phyloP scores from a whole-genome alignment of 305 asterid species.

The Fraxinus latifolia region DNA sequence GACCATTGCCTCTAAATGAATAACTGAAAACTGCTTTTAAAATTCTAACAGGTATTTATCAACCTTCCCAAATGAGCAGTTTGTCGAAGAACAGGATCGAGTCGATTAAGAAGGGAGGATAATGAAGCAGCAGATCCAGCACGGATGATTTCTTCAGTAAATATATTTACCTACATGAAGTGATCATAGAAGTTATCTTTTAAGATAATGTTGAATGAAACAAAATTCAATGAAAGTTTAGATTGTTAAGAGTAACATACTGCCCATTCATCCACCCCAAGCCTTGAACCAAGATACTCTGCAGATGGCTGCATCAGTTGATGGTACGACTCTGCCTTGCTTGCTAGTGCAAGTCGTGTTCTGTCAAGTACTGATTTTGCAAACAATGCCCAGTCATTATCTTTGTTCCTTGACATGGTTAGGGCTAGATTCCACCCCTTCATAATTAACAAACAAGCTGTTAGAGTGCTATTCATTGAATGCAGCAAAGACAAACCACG shows the following conservation, averaged over 20 bases:
- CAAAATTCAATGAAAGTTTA: conserved; percentile 8
- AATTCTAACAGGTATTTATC: conserved; percentile 12
- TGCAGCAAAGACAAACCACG: conserved; percentile 2
- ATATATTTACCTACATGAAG: conserved; percentile 69
- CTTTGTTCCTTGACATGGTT: conserved; percentile 58
- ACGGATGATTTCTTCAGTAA: conserved; percentile 95
- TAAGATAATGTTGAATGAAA: conserved; percentile 7
- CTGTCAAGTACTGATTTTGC: conserved; percentile 96
- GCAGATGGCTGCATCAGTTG: conserved; percentile 94
- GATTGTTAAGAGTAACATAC: conserved; percentile 45
- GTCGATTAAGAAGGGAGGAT: conserved; percentile 92
- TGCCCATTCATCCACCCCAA: conserved; percentile 85
- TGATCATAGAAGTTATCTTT: conserved; percentile 23
- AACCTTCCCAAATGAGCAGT: conserved; percentile 97
- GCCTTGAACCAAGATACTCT: conserved; percentile 89
- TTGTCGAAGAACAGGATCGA: conserved; percentile 89
- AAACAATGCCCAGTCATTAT: conserved; percentile 81
- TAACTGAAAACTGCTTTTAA: not conserved
- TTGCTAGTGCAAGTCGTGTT: conserved; percentile 84
- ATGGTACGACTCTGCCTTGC: conserved; percentile 88
- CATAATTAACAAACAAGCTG: conserved; percentile 18
- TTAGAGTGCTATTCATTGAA: conserved; percentile 16
- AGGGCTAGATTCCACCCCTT: conserved; percentile 94
- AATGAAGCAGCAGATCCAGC: conserved; percentile 98
- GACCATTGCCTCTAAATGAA: conserved; percentile 17